Evolutionary conservation across 768 basidiomycete species (phyloP).

Genomic region (Wakefieldia striispora): DNA sequence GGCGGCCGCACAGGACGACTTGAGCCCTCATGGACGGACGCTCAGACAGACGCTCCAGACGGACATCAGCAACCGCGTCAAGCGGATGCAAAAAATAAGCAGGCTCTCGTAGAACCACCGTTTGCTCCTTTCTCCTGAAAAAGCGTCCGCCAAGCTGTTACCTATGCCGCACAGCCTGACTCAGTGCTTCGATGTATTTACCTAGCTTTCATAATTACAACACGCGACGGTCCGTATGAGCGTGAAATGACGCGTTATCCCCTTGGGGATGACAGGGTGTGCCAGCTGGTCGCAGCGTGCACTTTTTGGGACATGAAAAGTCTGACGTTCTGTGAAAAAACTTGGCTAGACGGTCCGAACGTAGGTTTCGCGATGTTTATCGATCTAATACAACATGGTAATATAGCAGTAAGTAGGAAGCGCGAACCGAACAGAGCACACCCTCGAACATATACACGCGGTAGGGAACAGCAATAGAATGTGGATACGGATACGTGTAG

Average conservation of each 20-base stretch:
- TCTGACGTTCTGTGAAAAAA: slow-evolving; percentile 4
- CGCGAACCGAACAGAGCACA: slow-evolving; percentile 3
- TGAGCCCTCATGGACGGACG: slow-evolving; percentile 40
- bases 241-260: slow-evolving; percentile 2
- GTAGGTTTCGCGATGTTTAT: slow-evolving; percentile 1
- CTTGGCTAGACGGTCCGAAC: background rate
- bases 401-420: slow-evolving; percentile 13
- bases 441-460: slow-evolving; percentile 10
- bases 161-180: too few species aligned
- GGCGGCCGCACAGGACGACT: slow-evolving; percentile 50
- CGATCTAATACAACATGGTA: slow-evolving; percentile 25
- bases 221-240: background rate
- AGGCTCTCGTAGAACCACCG: slow-evolving; percentile 26
- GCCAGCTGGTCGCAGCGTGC: slow-evolving; percentile 11
- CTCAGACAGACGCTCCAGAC: slow-evolving; percentile 52
- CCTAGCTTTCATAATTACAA: slow-evolving; percentile 11
- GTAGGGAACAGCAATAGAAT: slow-evolving; percentile 4
- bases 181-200: background rate
- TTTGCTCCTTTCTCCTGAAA: too few species aligned
- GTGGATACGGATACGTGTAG: slow-evolving; percentile 19
- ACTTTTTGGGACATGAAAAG: slow-evolving; percentile 11
- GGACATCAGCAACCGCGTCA: slow-evolving; percentile 62
- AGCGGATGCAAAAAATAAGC: slow-evolving; percentile 66
- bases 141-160: too few species aligned
- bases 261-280: background rate